Conservation (phyloP, 345 rosid species). For the Lenwebbia sp. region DNA sequence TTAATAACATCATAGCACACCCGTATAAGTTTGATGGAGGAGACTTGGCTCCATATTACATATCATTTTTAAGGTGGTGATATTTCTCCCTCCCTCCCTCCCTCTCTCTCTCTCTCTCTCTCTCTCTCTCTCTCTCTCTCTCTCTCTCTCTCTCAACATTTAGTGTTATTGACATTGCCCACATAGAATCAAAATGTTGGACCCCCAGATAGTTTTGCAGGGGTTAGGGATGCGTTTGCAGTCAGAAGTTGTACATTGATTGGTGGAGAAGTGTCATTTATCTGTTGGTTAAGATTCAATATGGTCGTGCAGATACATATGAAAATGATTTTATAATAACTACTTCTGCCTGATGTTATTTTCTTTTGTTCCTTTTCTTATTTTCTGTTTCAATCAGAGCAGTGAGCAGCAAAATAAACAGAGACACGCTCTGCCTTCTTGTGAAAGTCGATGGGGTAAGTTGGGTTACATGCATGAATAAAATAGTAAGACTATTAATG, state of each 20-base stretch:
- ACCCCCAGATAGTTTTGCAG: neutral
- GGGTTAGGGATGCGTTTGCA: neutral
- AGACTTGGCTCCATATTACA: slow-evolving; percentile 51
- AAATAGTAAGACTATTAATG: neutral
- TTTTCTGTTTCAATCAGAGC: slow-evolving; percentile 31
- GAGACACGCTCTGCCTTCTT: slow-evolving; percentile 58
- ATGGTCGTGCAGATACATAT: neutral
- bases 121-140: slow-evolving; percentile 2
- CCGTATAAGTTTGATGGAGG: slow-evolving; percentile 35
- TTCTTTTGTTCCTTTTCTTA: neutral
- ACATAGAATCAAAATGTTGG: neutral
- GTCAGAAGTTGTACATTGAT: neutral
- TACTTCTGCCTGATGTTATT: neutral
- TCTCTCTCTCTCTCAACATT: neutral
- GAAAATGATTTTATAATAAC: neutral
- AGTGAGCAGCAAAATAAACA: slow-evolving; percentile 52
- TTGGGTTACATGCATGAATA: neutral
- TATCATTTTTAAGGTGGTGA: slow-evolving; percentile 49
- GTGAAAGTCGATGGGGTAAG: slow-evolving; percentile 53
- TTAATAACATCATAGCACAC: slow-evolving; percentile 48
- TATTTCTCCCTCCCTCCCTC: slow-evolving; percentile 3
- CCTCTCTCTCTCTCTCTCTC: neutral
- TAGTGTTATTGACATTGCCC: neutral
- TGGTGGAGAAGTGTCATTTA: neutral
- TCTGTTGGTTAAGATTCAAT: neutral